A percentile compares a stretch with the other conserved stretches of the same genome.
Evolutionary conservation across 2,329 filamentous ascomycete genomes (phyloP).

Genomic region (Rachicladosporium sp.): DNA sequence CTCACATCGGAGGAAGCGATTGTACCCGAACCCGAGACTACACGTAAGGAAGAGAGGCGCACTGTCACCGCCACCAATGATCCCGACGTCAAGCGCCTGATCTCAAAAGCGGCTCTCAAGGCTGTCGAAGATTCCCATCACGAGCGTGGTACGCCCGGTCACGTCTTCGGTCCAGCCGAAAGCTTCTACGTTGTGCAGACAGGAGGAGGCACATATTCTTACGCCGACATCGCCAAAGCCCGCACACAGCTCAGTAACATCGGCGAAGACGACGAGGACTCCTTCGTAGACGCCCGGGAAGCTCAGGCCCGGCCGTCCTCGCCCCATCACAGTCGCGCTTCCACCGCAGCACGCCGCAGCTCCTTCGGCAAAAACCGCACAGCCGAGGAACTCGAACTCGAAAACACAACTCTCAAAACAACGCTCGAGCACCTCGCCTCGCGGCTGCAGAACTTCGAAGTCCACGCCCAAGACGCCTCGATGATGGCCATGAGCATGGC

Average conservation of each 20-base stretch:
- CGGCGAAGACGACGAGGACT: constrained; percentile 25
- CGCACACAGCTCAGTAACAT: constrained; percentile 21
- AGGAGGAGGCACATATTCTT: constrained; percentile 81
- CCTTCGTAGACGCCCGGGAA: constrained; percentile 61
- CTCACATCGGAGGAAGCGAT: constrained; percentile 33
- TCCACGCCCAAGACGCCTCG: constrained; percentile 69
- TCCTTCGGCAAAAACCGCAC: constrained; percentile 44
- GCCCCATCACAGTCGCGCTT: constrained; percentile 28
- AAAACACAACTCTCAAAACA: constrained; percentile 76
- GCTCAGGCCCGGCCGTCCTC: constrained; percentile 31
- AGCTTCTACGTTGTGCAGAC: constrained; percentile 94
- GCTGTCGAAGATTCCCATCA: constrained; percentile 56
- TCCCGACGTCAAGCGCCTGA: constrained; percentile 70
- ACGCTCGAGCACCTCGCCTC: constrained; percentile 77
- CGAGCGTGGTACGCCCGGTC: constrained; percentile 36
- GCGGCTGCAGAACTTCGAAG: constrained; percentile 85
- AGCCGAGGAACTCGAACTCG: constrained; percentile 75
- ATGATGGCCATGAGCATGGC: constrained; percentile 62
- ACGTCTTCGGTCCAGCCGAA: constrained; percentile 40
- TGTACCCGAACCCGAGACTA: constrained; percentile 15
- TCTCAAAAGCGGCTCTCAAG: constrained; percentile 72
- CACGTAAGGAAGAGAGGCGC: constrained; percentile 12
- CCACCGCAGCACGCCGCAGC: constrained; percentile 24
- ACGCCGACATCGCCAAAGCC: constrained; percentile 61
- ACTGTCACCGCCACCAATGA: constrained; percentile 21